These are phyloP conservation scores for Aspergillus chevalieri DNA, from an alignment of 2,329 filamentous ascomycete species.

Conservation along the genomic window DNA sequence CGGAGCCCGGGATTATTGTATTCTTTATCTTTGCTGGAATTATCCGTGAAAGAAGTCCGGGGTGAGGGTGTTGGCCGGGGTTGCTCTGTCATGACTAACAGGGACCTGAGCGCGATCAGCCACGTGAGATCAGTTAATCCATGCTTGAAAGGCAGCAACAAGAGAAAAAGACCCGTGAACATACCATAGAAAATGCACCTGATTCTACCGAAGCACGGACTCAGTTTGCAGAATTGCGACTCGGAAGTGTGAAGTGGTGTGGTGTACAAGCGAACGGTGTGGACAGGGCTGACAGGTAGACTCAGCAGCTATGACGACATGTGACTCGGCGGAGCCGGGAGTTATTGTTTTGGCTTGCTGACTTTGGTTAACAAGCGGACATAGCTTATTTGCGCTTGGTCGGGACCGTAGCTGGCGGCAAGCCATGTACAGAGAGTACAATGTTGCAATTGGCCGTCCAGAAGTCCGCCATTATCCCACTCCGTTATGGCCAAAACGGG, in stretches of 20 bases:
- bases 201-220: background rate
- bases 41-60: constrained; percentile 7
- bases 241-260: too few species aligned
- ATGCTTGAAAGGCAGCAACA: background rate
- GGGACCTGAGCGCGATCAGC: background rate
- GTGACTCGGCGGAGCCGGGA: background rate
- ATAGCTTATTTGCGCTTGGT: too few species aligned
- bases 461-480: too few species aligned
- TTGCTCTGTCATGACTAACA: constrained; percentile 14
- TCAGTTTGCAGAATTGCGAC: too few species aligned
- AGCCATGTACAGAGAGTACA: too few species aligned
- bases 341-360: too few species aligned
- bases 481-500: background rate
- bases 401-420: too few species aligned
- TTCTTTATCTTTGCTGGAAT: background rate
- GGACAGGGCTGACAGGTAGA: background rate
- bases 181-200: background rate
- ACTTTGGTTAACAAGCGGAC: too few species aligned
- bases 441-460: too few species aligned
- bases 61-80: constrained; percentile 13
- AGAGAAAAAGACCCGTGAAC: background rate
- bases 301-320: background rate
- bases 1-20: constrained; percentile 19
- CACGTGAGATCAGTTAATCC: background rate
- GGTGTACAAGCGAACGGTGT: too few species aligned